Base-by-base conservation (phyloP, 768 basidiomycete species). In the Phaffia tasmanica region DNA sequence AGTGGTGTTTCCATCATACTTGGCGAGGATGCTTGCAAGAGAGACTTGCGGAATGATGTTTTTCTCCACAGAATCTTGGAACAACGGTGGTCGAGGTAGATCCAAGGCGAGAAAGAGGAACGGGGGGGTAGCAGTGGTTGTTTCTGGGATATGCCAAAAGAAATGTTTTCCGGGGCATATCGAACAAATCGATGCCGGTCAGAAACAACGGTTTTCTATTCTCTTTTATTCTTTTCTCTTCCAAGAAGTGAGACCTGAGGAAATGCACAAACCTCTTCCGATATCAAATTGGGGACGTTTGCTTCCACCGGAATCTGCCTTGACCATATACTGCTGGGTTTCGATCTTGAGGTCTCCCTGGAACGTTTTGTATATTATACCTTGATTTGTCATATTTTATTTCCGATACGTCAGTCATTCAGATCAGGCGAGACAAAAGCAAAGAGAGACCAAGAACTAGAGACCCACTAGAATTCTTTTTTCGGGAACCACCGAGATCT, bases 1-100 rank as follows among this genome's bases (percentile, higher is more conserved):
- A 19, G 92, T 88, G 3, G 87, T 88, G 71, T 79, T 80, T 18
- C 95, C 95, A 76, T 98, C 90, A 77, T 92, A 99, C 77, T 99
- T 99, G 23, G 87, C 82, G 27, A 98, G 81, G 32, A 98, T 86
- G 15, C 86, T 85, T 67, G 91, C 84, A 65, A 99, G 85, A 56
- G 86, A 87, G 69, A 95, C 89, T 81, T 99, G 95, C 42, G 95
- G 95, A 70, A 98, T 95, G 75, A 99, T 98, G 76, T 98, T 97
- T 79, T 95, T 95, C 79, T 95, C 92, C 56, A 94, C 83, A 4
- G 88, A 79, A 74, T 97, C 93, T 77, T 97, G 94, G 78, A 98
- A 99, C 49, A 99, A 79, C 19, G 94, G 95, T n/a, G 92, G 92
- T 0, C 95, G 88, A 21, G 95, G 95, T 29, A 98, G 82, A 78